Percentiles rank a stretch among this genome's conserved stretches.
These are phyloP conservation scores for Podospora pseudoanserina DNA, from an alignment of 495 filamentous ascomycete species.

Conservation along the genomic window DNA sequence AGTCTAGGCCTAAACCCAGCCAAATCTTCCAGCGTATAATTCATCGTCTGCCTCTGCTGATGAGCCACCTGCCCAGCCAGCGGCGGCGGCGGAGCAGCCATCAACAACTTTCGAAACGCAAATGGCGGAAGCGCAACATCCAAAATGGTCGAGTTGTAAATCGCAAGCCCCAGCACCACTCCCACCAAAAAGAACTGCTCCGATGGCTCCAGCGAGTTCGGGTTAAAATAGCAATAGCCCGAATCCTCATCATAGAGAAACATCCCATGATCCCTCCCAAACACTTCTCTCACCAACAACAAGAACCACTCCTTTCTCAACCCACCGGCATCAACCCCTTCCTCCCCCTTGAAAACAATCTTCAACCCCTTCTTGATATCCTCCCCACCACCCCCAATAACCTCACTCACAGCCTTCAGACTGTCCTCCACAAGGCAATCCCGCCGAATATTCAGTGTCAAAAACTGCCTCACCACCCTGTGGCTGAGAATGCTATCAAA, in stretches of 20 bases:
- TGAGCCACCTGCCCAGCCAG: constrained; percentile 51
- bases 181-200: constrained; percentile 93
- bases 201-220: constrained; percentile 83
- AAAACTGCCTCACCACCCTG: constrained; percentile 72
- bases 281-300: constrained; percentile 84
- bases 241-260: constrained; percentile 96
- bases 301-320: constrained; percentile 96
- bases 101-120: constrained; percentile 82
- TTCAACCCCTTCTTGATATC: constrained; percentile 91
- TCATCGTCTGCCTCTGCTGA: constrained; percentile 55
- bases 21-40: constrained; percentile 76
- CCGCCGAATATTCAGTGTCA: constrained; percentile 73
- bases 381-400: constrained; percentile 74
- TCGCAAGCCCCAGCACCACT: constrained; percentile 81
- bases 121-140: constrained; percentile 92
- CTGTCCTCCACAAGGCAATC: constrained; percentile 93
- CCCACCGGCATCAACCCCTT: constrained; percentile 89
- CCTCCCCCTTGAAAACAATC: constrained; percentile 84
- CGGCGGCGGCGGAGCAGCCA: constrained; percentile 58
- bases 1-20: constrained; percentile 78
- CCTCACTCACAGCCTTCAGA: constrained; percentile 79
- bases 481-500: constrained; percentile 80
- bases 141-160: constrained; percentile 95
- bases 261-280: constrained; percentile 85
- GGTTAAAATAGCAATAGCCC: constrained; percentile 92